Conservation (phyloP, 2,329 filamentous ascomycete genomes). For the Cordyceps javanica region DNA sequence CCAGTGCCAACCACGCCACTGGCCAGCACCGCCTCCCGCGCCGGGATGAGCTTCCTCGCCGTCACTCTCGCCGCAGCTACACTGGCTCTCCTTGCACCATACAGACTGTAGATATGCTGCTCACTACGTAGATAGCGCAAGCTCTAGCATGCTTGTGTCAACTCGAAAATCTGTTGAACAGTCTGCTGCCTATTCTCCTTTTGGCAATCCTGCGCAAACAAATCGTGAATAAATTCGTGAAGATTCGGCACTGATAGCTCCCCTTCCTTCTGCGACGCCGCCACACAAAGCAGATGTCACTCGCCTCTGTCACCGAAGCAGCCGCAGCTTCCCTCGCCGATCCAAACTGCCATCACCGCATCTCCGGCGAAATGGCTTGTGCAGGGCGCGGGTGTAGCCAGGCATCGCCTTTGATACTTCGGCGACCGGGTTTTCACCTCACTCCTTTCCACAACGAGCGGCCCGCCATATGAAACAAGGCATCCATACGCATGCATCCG, state of each 20-base stretch:
- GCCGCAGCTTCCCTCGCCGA: not conserved
- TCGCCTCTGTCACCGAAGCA: not conserved
- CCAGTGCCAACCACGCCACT: not conserved
- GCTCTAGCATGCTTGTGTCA: not conserved
- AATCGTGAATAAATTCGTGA: not conserved
- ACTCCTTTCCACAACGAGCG: not conserved
- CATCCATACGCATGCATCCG: not conserved
- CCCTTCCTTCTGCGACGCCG: not conserved
- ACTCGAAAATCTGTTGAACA: not conserved
- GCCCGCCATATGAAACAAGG: not conserved
- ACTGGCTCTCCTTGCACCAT: not conserved
- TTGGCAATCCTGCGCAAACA: not conserved
- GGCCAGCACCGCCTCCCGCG: not conserved
- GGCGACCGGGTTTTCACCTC: not conserved
- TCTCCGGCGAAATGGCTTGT: not conserved
- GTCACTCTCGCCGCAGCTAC: not conserved
- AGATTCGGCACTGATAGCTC: not conserved
- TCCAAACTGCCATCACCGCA: not conserved
- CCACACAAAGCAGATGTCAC: not conserved
- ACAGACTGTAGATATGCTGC: not conserved
- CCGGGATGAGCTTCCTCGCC: not conserved
- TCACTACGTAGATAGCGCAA: not conserved
- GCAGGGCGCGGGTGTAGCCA: not conserved
- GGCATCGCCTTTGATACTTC: not conserved
- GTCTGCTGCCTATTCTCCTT: not conserved